Evolutionary conservation across 306 rosid species (phyloP).

Genomic region (Heteromeles arbutifolia): DNA sequence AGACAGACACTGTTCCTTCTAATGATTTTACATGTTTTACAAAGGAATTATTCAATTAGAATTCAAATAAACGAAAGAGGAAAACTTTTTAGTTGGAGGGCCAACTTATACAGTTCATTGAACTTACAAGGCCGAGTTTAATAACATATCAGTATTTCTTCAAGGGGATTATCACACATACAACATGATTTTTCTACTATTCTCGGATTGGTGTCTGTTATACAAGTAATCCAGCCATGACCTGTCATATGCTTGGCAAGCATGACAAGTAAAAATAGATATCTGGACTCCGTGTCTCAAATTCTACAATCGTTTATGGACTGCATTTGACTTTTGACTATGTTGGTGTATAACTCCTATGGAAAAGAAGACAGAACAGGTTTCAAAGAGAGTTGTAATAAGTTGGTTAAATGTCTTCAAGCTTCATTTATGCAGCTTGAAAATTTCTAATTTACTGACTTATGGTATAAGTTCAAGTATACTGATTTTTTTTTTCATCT

Average conservation of each 20-base stretch:
- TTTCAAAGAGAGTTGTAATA: not conserved
- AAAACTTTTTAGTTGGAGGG: not conserved
- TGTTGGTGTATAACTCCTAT: not conserved
- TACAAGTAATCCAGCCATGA: not conserved
- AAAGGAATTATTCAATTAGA: not conserved
- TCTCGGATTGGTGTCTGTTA: not conserved
- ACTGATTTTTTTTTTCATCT: conserved; percentile 27
- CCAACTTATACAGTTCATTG: not conserved
- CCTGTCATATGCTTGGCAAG: not conserved
- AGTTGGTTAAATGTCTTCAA: not conserved
- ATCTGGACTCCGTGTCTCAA: not conserved
- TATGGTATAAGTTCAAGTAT: not conserved
- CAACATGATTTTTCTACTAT: not conserved
- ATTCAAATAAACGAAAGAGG: not conserved
- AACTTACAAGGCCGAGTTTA: not conserved
- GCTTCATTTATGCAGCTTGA: not conserved
- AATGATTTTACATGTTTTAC: not conserved
- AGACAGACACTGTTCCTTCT: not conserved
- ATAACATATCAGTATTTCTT: too few species aligned
- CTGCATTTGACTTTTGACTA: not conserved
- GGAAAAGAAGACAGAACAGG: not conserved
- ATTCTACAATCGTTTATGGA: not conserved
- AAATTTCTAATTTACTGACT: not conserved
- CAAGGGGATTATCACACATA: not conserved
- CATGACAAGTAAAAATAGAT: not conserved